Evolutionary conservation across 2,329 filamentous ascomycete genomes (phyloP).

Genomic region (Penicillium verrucosum): DNA sequence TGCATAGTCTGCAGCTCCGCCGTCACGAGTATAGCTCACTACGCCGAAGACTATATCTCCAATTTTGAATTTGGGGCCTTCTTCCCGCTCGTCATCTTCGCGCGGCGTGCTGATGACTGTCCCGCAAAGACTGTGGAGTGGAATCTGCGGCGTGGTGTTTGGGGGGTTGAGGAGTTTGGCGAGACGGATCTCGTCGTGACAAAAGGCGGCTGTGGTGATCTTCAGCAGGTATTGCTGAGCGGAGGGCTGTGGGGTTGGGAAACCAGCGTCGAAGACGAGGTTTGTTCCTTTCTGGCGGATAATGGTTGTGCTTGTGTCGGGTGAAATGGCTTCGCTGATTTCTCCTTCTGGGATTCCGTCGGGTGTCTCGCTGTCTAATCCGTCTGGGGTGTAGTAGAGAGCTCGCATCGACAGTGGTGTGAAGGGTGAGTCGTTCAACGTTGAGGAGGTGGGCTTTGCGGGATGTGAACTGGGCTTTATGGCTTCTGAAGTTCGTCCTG

Average conservation of each 20-base stretch:
- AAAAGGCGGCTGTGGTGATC: conserved; percentile 39
- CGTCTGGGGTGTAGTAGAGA: conserved; percentile 32
- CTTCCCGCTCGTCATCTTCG: conserved; percentile 27
- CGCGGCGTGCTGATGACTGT: conserved; percentile 37
- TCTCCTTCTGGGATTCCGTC: conserved; percentile 9
- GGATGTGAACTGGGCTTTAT: conserved; percentile 7
- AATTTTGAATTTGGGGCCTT: conserved; percentile 39
- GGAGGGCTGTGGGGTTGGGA: conserved; percentile 37
- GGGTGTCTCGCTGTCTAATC: not conserved
- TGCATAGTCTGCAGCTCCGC: conserved; percentile 43
- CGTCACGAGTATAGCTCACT: conserved; percentile 37
- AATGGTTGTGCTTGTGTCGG: conserved; percentile 6
- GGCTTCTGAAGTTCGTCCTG: not conserved
- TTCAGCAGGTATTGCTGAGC: conserved; percentile 42
- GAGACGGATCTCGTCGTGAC: conserved; percentile 37
- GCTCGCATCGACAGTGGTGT: conserved; percentile 40
- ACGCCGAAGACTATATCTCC: conserved; percentile 42
- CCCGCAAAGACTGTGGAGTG: conserved; percentile 43
- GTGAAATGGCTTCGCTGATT: conserved; percentile 9
- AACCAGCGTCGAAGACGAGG: conserved; percentile 34
- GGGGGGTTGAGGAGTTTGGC: conserved; percentile 25
- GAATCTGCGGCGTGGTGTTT: conserved; percentile 35
- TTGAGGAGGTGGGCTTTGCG: conserved; percentile 26
- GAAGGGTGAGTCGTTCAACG: conserved; percentile 36
- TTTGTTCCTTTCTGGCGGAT: conserved; percentile 24